Base-by-base conservation (phyloP, 805 yeast species). In the Candida vaughaniae region DNA sequence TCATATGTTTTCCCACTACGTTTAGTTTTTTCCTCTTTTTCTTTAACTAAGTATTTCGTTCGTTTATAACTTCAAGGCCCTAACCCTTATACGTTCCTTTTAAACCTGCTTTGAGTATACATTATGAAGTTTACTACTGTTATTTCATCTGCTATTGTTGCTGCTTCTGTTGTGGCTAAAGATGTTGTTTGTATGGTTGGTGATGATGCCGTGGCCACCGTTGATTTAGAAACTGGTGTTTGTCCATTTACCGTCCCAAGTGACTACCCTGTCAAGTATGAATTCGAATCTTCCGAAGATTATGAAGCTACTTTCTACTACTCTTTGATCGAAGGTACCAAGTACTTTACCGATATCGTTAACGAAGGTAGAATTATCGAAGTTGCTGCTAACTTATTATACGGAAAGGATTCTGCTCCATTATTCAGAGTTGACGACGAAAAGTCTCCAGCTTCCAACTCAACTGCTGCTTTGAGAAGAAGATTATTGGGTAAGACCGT, bases 381-480 rank as follows among this genome's bases (percentile, higher is more conserved):
- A 15, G 47, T 62, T 39, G 61, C 70, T 32, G 72, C 72, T 38
- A 51, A 27, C 17, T 36, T 33, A 25, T 49, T 65, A 40, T 60
- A 50, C 53, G 53, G 49, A 29, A 25, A 32, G 10, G 51, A 53
- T 7, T 31, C 51, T 35, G 52, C 56, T 16, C 53, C 61, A n/a
- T 42, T 55, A 17, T 62, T 39, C 59, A 57, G 54, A 29, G 60
- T 64, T 33, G 56, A 50, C 35, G 51, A 39, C 15, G 42, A 46
- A 14, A 36, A 55, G 47, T 26, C 51, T 10, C 64, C 68, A 29
- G 48, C 55, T 25, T 43, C 64, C 20, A 66, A 66, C 61, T 63
- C 71, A 22, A 61, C 71, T 42, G 58, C 60, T 41, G 64, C 65
- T 20, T 51, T 64, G 58, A 56, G 66, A 53, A 54, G 59, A 66